These are phyloP conservation scores for Dactylonectria estremocensis DNA, from an alignment of 2,329 filamentous ascomycete genomes.

Conservation along the genomic window DNA sequence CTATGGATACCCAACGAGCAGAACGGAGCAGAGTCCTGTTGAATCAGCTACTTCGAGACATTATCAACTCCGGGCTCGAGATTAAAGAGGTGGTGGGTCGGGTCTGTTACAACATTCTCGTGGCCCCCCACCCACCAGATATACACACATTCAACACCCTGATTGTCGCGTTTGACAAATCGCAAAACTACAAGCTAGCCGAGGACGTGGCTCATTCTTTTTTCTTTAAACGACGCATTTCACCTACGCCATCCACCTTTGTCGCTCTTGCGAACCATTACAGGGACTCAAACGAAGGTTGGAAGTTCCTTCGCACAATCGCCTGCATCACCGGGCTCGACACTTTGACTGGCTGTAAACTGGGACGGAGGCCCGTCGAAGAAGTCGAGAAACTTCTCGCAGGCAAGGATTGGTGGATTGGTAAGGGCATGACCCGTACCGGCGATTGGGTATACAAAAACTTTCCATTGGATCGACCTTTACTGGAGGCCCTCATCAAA, in stretches of 20 bases:
- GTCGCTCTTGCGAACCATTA: conserved; percentile 68
- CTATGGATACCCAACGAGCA: conserved; percentile 47
- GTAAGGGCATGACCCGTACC: conserved; percentile 42
- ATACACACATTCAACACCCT: conserved; percentile 81
- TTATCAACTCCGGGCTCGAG: conserved; percentile 45
- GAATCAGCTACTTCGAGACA: conserved; percentile 51
- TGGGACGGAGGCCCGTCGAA: conserved; percentile 54
- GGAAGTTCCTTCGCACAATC: conserved; percentile 62
- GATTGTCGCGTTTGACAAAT: conserved; percentile 74
- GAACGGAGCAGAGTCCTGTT: conserved; percentile 45
- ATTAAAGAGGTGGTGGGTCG: conserved; percentile 55
- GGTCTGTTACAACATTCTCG: conserved; percentile 77
- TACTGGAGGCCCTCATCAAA: conserved; percentile 63
- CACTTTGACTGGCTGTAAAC: conserved; percentile 55
- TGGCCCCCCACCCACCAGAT: conserved; percentile 73
- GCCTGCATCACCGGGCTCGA: conserved; percentile 63
- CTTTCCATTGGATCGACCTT: conserved; percentile 53
- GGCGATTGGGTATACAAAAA: conserved; percentile 60
- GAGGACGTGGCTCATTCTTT: conserved; percentile 69
- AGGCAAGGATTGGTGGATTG: conserved; percentile 50
- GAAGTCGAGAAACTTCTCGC: conserved; percentile 52
- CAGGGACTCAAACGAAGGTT: conserved; percentile 57
- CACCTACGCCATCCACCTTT: conserved; percentile 65
- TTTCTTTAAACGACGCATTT: conserved; percentile 59
- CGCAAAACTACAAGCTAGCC: conserved; percentile 65